Percentiles rank a stretch among this genome's conserved stretches.
Evolutionary conservation across 441 rosid genomes (phyloP).

Genomic region (Euphorbia celastroides): DNA sequence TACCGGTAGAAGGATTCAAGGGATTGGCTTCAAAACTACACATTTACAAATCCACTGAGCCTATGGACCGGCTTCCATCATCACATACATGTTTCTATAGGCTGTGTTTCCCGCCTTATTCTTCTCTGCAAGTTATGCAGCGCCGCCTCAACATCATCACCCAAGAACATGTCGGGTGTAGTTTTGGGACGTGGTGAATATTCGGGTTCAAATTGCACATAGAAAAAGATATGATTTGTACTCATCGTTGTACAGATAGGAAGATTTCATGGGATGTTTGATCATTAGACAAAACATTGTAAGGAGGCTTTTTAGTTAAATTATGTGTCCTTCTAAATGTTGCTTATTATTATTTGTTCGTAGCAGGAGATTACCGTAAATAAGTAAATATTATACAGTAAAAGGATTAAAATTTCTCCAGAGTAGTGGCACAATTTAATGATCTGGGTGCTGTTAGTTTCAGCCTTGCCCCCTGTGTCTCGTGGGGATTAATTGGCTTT

Average conservation of each 20-base stretch:
- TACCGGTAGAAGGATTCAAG: constrained; percentile 86
- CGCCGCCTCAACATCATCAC: constrained; percentile 56
- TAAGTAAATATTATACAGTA: no score
- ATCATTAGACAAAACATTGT: background rate
- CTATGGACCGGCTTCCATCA: constrained; percentile 59
- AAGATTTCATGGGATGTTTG: constrained; percentile 18
- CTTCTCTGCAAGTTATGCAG: constrained; percentile 51
- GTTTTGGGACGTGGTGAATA: constrained; percentile 86
- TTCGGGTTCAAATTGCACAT: no score
- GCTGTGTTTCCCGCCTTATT: constrained; percentile 69
- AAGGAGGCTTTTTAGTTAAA: constrained; percentile 20
- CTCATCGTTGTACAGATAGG: constrained; percentile 61
- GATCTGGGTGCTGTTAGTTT: no score
- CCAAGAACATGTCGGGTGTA: constrained; percentile 85
- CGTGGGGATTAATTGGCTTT: no score
- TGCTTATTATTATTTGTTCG: constrained; percentile 34
- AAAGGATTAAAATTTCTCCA: no score
- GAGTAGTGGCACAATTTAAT: no score
- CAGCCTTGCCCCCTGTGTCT: no score
- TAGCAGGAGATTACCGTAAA: no score
- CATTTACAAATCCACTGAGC: constrained; percentile 58
- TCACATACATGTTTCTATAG: constrained; percentile 95
- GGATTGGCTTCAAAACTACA: constrained; percentile 74
- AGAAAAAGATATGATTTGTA: constrained; percentile 48
- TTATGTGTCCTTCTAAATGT: constrained; percentile 21